A percentile compares a stretch with the other conserved stretches of the same genome.
phyloP scores from a whole-genome alignment of 495 filamentous ascomycete genomes.

The Podospora australis region DNA sequence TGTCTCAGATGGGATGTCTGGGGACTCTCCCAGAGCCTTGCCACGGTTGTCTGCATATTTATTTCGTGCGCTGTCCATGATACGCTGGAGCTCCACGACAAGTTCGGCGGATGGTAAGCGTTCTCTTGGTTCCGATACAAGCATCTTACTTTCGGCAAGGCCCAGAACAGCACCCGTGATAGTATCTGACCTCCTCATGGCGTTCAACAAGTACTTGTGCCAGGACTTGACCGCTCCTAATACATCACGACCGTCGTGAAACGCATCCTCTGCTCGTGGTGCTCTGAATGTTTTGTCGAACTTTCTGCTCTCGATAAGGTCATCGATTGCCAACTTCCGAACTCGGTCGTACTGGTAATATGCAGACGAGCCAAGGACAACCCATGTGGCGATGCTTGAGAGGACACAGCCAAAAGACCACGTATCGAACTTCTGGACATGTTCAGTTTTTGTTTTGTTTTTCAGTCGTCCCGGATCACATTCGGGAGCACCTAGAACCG shows the following conservation, averaged over 20 bases:
- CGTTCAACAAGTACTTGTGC: slow-evolving; percentile 17
- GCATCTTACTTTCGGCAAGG: slow-evolving; percentile 3
- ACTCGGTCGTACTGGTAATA: slow-evolving; percentile 15
- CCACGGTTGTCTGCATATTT: neutral
- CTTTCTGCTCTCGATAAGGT: slow-evolving; percentile 10
- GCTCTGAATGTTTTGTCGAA: slow-evolving; percentile 1
- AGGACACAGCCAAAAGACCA: slow-evolving; percentile 42
- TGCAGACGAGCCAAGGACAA: slow-evolving; percentile 23
- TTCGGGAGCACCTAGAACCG: slow-evolving; percentile 7
- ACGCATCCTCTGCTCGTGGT: slow-evolving; percentile 14
- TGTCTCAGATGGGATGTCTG: neutral
- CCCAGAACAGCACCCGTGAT: slow-evolving; percentile 2
- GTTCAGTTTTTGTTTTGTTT: slow-evolving; percentile 8
- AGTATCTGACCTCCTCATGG: slow-evolving; percentile 6
- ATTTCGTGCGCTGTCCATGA: neutral
- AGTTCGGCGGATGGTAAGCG: neutral
- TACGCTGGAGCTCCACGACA: neutral
- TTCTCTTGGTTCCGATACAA: slow-evolving; percentile 7
- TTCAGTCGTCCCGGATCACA: slow-evolving; percentile 10
- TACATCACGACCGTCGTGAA: slow-evolving; percentile 23
- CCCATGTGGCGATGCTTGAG: slow-evolving; percentile 37
- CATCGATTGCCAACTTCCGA: slow-evolving; percentile 4
- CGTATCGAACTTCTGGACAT: slow-evolving; percentile 32
- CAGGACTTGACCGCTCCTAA: slow-evolving; percentile 17
- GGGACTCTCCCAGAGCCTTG: neutral